These are phyloP conservation scores for Jacaranda copaia DNA, from an alignment of 257 asterid genomes.

Conservation along the genomic window DNA sequence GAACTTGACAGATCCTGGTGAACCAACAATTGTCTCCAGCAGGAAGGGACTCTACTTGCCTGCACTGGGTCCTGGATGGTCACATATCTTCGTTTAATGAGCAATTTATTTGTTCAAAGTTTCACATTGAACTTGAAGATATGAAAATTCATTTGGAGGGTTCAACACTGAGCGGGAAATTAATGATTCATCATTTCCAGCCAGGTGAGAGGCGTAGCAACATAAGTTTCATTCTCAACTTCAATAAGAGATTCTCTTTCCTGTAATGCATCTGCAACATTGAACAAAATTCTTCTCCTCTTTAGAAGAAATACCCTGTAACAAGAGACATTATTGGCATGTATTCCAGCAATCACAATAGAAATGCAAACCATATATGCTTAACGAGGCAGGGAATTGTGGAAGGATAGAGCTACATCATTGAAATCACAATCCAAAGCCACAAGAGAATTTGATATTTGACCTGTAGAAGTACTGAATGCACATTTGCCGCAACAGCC, in stretches of 20 bases:
- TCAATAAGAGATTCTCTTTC: slow-evolving; percentile 51
- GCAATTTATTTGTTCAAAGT: too few species aligned
- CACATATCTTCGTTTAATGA: too few species aligned
- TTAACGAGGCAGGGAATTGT: neutral
- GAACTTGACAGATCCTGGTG: slow-evolving; percentile 66
- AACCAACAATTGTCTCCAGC: slow-evolving; percentile 78
- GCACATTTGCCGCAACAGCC: slow-evolving; percentile 84
- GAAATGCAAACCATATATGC: neutral
- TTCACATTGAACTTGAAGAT: neutral
- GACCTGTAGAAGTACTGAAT: slow-evolving; percentile 77
- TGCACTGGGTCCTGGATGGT: neutral
- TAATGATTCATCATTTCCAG: slow-evolving; percentile 74
- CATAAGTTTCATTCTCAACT: slow-evolving; percentile 72
- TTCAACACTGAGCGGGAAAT: slow-evolving; percentile 70
- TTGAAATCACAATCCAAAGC: neutral
- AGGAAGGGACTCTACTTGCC: slow-evolving; percentile 1
- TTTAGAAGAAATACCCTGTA: slow-evolving; percentile 66
- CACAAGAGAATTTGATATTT: neutral
- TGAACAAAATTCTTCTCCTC: slow-evolving; percentile 71
- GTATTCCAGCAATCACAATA: neutral
- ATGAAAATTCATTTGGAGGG: slow-evolving; percentile 47
- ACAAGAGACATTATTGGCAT: slow-evolving; percentile 21
- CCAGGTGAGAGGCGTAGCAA: slow-evolving; percentile 57
- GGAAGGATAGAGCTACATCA: neutral
- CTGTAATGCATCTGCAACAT: slow-evolving; percentile 73